Evolutionary conservation across 352 stramenopile genomes (phyloP).

Genomic region (Phytophthora citricola): DNA sequence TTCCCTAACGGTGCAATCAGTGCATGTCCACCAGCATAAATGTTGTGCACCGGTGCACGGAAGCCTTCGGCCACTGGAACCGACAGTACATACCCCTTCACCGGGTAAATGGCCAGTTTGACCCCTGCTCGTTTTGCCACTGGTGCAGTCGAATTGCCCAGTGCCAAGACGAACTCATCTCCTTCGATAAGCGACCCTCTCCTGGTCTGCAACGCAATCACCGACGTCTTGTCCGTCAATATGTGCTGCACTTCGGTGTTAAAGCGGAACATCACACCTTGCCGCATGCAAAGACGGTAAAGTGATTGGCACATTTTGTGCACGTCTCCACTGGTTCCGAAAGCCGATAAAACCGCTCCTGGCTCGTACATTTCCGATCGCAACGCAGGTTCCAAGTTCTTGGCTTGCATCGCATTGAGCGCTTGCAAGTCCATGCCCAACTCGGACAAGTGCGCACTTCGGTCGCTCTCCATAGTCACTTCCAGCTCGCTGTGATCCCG

Average conservation of each 20-base stretch:
- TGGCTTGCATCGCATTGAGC: conserved; percentile 58
- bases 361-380: conserved; percentile 62
- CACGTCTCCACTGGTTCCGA: conserved; percentile 87
- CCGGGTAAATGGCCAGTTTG: conserved; percentile 83
- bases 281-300: conserved; percentile 76
- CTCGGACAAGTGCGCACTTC: conserved; percentile 71
- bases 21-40: conserved; percentile 81
- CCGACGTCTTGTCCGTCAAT: conserved; percentile 73
- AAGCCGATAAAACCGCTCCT: conserved; percentile 79
- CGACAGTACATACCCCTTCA: conserved; percentile 89
- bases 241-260: conserved; percentile 86
- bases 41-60: conserved; percentile 75
- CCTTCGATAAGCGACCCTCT: conserved; percentile 87
- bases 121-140: conserved; percentile 74
- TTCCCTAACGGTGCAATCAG: conserved; percentile 80
- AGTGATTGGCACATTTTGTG: conserved; percentile 90
- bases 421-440: conserved; percentile 83
- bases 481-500: conserved; percentile 57
- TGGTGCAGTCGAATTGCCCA: conserved; percentile 79
- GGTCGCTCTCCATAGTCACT: conserved; percentile 77
- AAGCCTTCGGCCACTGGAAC: conserved; percentile 74
- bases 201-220: conserved; percentile 83
- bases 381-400: conserved; percentile 74
- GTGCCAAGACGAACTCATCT: conserved; percentile 85
- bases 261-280: conserved; percentile 91